These are phyloP conservation scores for Pythium sukuiense DNA, from an alignment of 352 stramenopile species.

Conservation along the genomic window DNA sequence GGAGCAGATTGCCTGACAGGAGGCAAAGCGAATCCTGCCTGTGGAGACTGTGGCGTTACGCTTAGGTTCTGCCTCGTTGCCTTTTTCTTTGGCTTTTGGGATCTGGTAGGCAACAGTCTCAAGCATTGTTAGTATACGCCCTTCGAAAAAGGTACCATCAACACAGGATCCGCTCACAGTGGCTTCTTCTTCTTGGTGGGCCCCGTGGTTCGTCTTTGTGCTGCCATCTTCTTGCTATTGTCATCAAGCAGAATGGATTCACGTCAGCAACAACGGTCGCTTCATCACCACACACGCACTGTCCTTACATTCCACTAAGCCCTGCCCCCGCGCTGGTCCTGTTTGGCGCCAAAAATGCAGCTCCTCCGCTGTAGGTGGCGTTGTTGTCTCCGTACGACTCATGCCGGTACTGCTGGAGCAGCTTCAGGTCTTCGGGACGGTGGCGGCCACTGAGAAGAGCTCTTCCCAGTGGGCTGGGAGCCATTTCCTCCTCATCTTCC, in stretches of 20 bases:
- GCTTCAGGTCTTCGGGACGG: conserved; percentile 5
- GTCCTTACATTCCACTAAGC: conserved; percentile 9
- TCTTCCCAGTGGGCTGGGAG: conserved; percentile 23
- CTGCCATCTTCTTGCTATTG: conserved; percentile 20
- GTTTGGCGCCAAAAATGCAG: not conserved
- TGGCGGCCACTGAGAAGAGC: conserved; percentile 25
- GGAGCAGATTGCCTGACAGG: conserved; percentile 10
- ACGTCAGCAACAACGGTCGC: not conserved
- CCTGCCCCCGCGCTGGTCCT: not conserved
- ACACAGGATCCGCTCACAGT: not conserved
- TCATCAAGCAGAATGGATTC: not conserved
- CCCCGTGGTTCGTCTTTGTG: not conserved
- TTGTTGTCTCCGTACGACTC: conserved; percentile 19
- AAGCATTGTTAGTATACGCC: not conserved
- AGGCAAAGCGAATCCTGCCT: conserved; percentile 9
- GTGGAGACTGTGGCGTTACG: not conserved
- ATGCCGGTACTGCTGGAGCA: not conserved
- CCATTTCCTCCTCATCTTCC: not conserved
- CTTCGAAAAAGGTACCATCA: not conserved
- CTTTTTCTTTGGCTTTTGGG: conserved; percentile 15
- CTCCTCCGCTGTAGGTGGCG: not conserved
- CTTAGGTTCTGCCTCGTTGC: not conserved
- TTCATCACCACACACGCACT: not conserved
- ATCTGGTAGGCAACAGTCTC: not conserved
- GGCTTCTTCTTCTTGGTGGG: conserved; percentile 8